Evolutionary conservation across 1,284 basidiomycete species (phyloP).

Genomic region (Ceratobasidium sp.): DNA sequence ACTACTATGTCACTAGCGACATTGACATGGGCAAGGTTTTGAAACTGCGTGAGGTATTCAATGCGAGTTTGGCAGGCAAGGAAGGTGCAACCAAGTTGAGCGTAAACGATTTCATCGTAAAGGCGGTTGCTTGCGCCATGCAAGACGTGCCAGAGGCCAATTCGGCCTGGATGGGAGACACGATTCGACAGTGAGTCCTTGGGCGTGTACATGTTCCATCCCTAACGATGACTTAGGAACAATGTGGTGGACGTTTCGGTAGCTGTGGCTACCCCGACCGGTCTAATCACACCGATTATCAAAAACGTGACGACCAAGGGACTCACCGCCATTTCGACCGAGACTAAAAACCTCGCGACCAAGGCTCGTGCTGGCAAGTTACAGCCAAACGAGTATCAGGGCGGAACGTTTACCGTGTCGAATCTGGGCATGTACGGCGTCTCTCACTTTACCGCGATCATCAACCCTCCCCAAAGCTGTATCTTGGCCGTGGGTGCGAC

Average conservation of each 20-base stretch:
- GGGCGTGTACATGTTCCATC: background rate
- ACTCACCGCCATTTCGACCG: slow-evolving; percentile 88
- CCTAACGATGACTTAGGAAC: slow-evolving; percentile 63
- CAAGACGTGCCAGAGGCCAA: slow-evolving; percentile 97
- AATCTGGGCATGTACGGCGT: slow-evolving; percentile 99
- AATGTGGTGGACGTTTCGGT: slow-evolving; percentile 97
- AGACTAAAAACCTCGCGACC: slow-evolving; percentile 91
- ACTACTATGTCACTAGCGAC: slow-evolving; percentile 96
- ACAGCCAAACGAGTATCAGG: slow-evolving; percentile 96
- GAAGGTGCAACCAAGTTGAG: slow-evolving; percentile 89
- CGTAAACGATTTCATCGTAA: slow-evolving; percentile 98
- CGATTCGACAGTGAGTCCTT: slow-evolving; percentile 84
- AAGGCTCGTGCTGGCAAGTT: slow-evolving; percentile 98
- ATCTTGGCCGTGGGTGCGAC: slow-evolving; percentile 96
- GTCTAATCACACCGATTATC: slow-evolving; percentile 97
- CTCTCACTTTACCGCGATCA: slow-evolving; percentile 97
- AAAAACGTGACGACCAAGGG: slow-evolving; percentile 93
- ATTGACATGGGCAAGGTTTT: slow-evolving; percentile 97
- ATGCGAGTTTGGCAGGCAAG: slow-evolving; percentile 84
- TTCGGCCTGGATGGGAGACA: slow-evolving; percentile 96
- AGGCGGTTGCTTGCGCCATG: slow-evolving; percentile 90
- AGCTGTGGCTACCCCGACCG: slow-evolving; percentile 95
- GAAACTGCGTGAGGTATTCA: slow-evolving; percentile 96
- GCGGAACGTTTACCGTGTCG: slow-evolving; percentile 98
- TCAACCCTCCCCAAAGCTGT: slow-evolving; percentile 98